Evolutionary conservation across 352 stramenopile genomes (phyloP), one percentile per base, ranked within the genome.

Genomic region (Phytophthora aleatoria): DNA sequence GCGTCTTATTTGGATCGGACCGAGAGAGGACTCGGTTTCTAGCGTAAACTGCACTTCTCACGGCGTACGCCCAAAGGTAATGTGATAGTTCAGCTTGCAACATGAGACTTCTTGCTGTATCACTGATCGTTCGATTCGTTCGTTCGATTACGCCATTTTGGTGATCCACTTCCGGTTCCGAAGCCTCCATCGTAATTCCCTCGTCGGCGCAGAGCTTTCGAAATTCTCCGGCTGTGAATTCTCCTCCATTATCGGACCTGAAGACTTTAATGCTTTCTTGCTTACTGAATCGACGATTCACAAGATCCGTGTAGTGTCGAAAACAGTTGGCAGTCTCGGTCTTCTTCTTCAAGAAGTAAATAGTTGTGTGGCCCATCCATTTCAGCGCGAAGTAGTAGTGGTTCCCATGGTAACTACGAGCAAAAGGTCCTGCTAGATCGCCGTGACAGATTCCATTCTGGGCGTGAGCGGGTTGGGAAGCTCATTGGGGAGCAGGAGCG

Each of bases 261-360:
- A 68, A 63, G 2, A 53, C 43, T 12, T 28, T 49, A 16, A 68
- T 45, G 2, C 5, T 52, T 1, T 49, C 9, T 12, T 38, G 20
- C 11, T 13, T 6, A 1, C 43, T 24, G 61, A 62, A 10, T 31
- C 60, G 35, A 0, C 60, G 24, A 39, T 68, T 63, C 0, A 68
- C 13, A 0, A 60, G 12, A n/a, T 64, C 60, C 41, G 57, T 3
- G 9, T 56, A 64, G 0, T 1, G 6, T 3, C 33, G 33, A 11
- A 38, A 38, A 8, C 6, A 12, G 3, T 2, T 13, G 6, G 55
- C 50, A 0, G 62, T 48, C 0, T 70, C 62, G n/a, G 8, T 31
- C 5, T 70, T 65, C 7, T 28, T 11, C 13, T 65, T 60, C 0
- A 70, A 10, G 27, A 65, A 61, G 10, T 56, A 65, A 0, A 55